Conservation (phyloP, 2,329 filamentous ascomycete species). For the Venturia nashicola region DNA sequence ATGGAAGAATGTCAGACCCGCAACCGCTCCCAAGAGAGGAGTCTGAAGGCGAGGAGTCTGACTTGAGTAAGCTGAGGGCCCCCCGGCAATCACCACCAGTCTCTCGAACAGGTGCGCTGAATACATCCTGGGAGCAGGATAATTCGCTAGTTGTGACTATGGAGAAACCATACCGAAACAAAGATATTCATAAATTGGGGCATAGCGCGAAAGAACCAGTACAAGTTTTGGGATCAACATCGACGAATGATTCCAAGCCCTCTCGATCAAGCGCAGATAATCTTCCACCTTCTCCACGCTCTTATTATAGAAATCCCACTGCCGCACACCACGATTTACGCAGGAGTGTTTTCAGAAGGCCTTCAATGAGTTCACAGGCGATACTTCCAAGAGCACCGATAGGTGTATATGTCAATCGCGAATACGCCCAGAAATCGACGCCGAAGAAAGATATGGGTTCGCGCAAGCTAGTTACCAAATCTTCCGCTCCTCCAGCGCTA, state of each 20-base stretch:
- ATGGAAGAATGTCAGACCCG: not conserved
- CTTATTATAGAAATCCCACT: no score
- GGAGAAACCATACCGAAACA: not conserved
- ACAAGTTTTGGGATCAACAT: not conserved
- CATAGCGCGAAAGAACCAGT: not conserved
- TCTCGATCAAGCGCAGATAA: not conserved
- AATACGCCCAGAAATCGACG: no score
- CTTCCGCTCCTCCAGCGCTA: no score
- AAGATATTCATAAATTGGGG: not conserved
- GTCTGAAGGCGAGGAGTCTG: not conserved
- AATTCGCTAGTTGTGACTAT: not conserved
- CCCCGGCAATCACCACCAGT: not conserved
- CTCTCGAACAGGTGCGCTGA: not conserved
- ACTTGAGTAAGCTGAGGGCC: not conserved
- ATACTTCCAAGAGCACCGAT: no score
- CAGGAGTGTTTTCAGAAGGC: no score
- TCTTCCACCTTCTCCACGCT: no score
- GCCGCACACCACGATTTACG: no score
- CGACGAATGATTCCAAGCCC: not conserved
- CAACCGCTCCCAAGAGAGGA: not conserved
- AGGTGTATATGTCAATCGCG: no score
- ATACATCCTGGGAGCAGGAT: not conserved
- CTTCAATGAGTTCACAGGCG: no score
- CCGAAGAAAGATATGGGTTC: no score
- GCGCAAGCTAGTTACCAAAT: no score